Conservation (phyloP, 257 asterid genomes). For the Solanum pennellii region DNA sequence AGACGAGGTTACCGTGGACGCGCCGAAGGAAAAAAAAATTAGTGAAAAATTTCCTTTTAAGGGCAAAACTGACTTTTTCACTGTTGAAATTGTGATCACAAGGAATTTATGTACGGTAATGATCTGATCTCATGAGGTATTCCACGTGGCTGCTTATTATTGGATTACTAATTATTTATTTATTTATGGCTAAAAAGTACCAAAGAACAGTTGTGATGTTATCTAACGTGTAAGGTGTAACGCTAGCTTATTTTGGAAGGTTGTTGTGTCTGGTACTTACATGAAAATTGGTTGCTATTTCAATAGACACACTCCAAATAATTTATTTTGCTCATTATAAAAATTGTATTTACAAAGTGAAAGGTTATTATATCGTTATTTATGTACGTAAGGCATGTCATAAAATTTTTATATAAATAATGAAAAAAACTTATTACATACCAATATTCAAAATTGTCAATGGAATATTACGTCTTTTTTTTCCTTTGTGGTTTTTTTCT, state of each 20-base stretch:
- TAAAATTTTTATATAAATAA: rapidly evolving
- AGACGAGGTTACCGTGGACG: slow-evolving; percentile 14
- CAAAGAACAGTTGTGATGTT: background rate
- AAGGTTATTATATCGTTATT: background rate
- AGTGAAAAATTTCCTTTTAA: background rate
- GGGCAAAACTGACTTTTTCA: slow-evolving; percentile 2
- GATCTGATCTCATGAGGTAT: background rate
- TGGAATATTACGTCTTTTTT: no score
- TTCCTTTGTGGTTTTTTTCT: background rate
- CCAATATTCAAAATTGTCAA: background rate
- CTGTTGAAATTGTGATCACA: background rate
- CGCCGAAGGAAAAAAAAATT: slow-evolving; percentile 33
- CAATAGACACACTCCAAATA: background rate
- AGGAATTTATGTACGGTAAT: background rate
- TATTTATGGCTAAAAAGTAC: background rate
- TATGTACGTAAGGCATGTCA: background rate
- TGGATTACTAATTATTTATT: background rate
- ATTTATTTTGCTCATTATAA: background rate
- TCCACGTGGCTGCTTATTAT: background rate
- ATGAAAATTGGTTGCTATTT: background rate
- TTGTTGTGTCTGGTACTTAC: background rate
- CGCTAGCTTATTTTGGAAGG: background rate
- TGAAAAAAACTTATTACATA: rapidly evolving
- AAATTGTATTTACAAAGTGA: background rate
- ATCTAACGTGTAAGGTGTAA: background rate